Evolutionary conservation across 1,284 basidiomycete species (phyloP), one percentile per base, ranked within the genome.

Genomic region (Fomitiporia mediterranea): DNA sequence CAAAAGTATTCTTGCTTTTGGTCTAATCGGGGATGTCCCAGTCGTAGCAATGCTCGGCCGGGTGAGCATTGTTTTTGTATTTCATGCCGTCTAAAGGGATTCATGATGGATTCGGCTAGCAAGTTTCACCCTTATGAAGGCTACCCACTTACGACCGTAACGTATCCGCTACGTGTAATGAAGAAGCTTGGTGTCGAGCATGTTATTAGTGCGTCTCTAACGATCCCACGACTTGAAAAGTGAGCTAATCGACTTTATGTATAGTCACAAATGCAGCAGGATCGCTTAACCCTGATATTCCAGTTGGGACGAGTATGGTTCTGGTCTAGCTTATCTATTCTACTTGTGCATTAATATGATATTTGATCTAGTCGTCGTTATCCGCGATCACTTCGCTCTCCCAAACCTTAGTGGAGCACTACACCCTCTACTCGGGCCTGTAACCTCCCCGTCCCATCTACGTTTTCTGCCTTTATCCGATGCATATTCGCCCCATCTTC

Each of bases 41-140:
- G 89, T 89, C 2, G 88, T 93, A 1, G 89, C 84, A 1, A 92
- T 92, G 86, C 81, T 93, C 21, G 90, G 91, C 61, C 77, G 90
- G 63, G 89, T 90, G 65, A 56, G 79, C 17, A 5, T 21, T n/a
- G 13, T 13, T 21, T 19, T 53, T 39, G 3, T n/a, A 48, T 25
- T 19, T 34, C 49, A 8, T 32, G 5, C 5, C 27, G n/a, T 11
- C 4, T 25, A 4, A 21, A 9, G 7, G 30, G 32, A 39, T 48
- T 6, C 23, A 21, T 42, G n/a, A 58, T 28, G 23, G 58, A 34
- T 30, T 28, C 27, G 60, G 35, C 61, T 58, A 64, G 60, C 64
- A 62, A 88, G 89, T 89, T 93, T 62, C 90, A 93, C 68, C 78
- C 83, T 3, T 94, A 93, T 64, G 90, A 94, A 70, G 91, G 90